These are phyloP conservation scores for Fusarium denticulatum DNA, from an alignment of 2,329 filamentous ascomycete species.

Conservation along the genomic window DNA sequence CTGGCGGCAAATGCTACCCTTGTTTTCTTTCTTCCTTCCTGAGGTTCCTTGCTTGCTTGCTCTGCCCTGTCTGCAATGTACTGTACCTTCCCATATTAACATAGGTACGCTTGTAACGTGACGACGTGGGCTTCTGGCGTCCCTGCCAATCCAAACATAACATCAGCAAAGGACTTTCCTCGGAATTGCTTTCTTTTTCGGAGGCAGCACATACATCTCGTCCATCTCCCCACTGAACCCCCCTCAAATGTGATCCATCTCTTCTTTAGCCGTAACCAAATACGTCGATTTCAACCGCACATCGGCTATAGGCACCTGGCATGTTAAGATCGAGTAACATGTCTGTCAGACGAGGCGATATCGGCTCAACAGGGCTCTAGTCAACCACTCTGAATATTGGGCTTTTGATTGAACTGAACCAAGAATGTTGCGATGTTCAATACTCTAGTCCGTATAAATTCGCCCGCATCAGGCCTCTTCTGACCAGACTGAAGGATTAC, in stretches of 20 bases:
- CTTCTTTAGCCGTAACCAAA: not conserved
- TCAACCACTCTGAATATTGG: not conserved
- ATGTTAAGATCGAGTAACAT: constrained; percentile 4
- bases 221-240: constrained; percentile 3
- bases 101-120: constrained; percentile 1
- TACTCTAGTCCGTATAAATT: not conserved
- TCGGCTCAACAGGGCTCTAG: not conserved
- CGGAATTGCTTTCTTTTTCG: constrained; percentile 24
- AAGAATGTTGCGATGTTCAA: not conserved
- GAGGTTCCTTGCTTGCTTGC: not conserved
- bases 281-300: constrained; percentile 14
- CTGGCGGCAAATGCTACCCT: constrained; percentile 36
- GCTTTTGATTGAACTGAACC: not conserved
- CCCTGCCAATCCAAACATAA: constrained; percentile 6
- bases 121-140: constrained; percentile 7
- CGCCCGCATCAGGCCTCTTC: not conserved
- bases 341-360: constrained; percentile 11
- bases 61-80: not conserved
- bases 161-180: constrained; percentile 20
- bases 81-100: constrained; percentile 1
- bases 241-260: constrained; percentile 13
- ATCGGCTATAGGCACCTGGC: not conserved
- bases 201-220: not conserved
- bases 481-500: not conserved
- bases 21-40: not conserved